Percentiles rank a stretch among this genome's conserved stretches.
Conservation (phyloP, 2,329 filamentous ascomycete species). For the Diaporthe nobilis region DNA sequence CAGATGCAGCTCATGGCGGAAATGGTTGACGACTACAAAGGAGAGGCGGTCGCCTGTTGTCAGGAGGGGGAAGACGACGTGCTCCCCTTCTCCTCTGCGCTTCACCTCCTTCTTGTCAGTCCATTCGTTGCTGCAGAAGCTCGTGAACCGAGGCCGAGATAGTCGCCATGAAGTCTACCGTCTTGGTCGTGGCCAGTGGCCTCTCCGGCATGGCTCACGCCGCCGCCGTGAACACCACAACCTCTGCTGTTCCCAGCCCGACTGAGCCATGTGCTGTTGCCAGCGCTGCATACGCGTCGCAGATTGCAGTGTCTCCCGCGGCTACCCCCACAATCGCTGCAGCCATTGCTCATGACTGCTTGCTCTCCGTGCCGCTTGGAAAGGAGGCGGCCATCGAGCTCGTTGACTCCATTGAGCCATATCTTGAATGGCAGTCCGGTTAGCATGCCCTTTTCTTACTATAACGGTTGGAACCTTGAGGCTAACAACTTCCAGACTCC, state of each 20-base stretch:
- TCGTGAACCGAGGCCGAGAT: background rate
- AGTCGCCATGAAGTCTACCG: constrained; percentile 26
- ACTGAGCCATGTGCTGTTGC: constrained; percentile 39
- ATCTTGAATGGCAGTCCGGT: constrained; percentile 59
- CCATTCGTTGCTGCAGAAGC: constrained; percentile 19
- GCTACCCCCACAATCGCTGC: constrained; percentile 54
- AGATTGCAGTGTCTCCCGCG: constrained; percentile 35
- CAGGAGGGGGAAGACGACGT: background rate
- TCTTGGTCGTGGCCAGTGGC: constrained; percentile 24
- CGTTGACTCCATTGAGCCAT: constrained; percentile 56
- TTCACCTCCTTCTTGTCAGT: constrained; percentile 1
- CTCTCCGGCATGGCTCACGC: constrained; percentile 27
- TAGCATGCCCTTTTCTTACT: constrained; percentile 17
- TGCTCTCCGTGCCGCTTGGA: constrained; percentile 57
- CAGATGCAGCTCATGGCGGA: background rate
- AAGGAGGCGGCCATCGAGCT: constrained; percentile 56
- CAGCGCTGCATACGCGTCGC: constrained; percentile 35
- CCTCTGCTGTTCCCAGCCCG: constrained; percentile 23
- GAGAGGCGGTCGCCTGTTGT: constrained; percentile 15
- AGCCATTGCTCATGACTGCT: constrained; percentile 55
- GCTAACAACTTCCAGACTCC: constrained; percentile 54
- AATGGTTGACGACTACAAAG: constrained; percentile 33
- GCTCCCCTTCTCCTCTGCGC: background rate
- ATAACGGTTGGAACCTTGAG: constrained; percentile 45
- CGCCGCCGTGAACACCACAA: constrained; percentile 23